Base-by-base conservation (phyloP, 352 stramenopile species). In the Globisporangium splendens region DNA sequence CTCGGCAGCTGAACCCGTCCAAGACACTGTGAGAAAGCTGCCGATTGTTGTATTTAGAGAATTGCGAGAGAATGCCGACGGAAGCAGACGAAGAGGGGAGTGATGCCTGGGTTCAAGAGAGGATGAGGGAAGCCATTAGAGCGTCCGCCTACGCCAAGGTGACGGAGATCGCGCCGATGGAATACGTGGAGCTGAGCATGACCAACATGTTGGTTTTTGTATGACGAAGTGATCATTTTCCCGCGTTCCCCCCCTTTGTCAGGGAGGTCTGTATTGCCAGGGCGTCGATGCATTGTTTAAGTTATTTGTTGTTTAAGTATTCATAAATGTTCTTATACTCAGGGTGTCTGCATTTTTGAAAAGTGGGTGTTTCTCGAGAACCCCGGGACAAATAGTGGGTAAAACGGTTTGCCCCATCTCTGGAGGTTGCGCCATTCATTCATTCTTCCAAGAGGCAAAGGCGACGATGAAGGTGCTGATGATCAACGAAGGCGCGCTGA, bases 401-500 rank as follows among this genome's bases (percentile, higher is more conserved):
- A 7, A 44, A 44, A n/a, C 1, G 8, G 39, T 10, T 44, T 44
- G 13, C 17, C 12, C 39, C 39, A 12, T 3, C 8, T n/a, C 39
- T 44, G 39, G 10, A 44, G 17, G 17, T 15, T 44, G 39, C 13
- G 28, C 28, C 28, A 35, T 35, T n/a, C 39, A 43, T 43, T 43
- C 38, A 44, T 44, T 44, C 39, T 18, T 10, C 13, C 39, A 57
- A 41, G 14, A 38, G 15, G 39, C 35, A 31, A n/a, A n/a, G 1
- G 39, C 13, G 39, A 44, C 12, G 20, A 93, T 94, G 85, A 94
- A 91, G 75, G 85, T 94, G 69, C 57, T 94, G 67, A 67, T 86
- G 64, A 83, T 86, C 59, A 91, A 91, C 57, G 85, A 94, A 51
- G 85, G 75, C 56, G 66, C 85, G 60, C 61, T 94, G 69, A 89